These are phyloP conservation scores for Podila epigama DNA, from an alignment of 192 early-diverging fungal species.

Conservation along the genomic window DNA sequence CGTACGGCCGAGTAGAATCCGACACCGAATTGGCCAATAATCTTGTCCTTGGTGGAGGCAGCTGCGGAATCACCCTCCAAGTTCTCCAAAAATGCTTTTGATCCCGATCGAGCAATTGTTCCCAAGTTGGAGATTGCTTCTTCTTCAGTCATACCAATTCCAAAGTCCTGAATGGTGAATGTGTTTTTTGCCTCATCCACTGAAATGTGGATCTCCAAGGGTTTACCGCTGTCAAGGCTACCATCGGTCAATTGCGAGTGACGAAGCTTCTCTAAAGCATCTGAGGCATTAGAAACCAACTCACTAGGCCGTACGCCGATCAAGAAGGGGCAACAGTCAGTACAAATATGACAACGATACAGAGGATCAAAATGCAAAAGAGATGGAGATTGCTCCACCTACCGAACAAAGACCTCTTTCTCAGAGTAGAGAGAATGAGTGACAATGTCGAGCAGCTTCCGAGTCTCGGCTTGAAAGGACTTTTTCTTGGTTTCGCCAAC, in stretches of 20 bases:
- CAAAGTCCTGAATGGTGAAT: constrained; percentile 76
- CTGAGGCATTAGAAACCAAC: constrained; percentile 68
- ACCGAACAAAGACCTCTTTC: constrained; percentile 67
- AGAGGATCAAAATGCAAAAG: neutral
- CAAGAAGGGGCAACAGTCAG: neutral
- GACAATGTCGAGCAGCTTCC: constrained; percentile 67
- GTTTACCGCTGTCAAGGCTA: constrained; percentile 53
- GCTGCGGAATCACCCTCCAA: constrained; percentile 55
- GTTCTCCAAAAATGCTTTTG: constrained; percentile 78
- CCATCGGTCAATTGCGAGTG: constrained; percentile 55
- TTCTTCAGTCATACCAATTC: constrained; percentile 83
- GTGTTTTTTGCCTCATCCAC: constrained; percentile 57
- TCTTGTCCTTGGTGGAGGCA: constrained; percentile 61
- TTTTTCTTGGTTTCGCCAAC: constrained; percentile 51
- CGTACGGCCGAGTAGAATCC: constrained; percentile 63
- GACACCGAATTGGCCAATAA: constrained; percentile 92
- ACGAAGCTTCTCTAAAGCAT: constrained; percentile 70
- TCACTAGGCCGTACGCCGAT: constrained; percentile 47
- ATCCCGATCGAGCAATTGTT: constrained; percentile 87
- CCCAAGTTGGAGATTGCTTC: constrained; percentile 80
- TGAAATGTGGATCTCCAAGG: constrained; percentile 65
- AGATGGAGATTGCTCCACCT: too few relatives aligned
- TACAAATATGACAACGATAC: neutral
- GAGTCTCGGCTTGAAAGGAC: constrained; percentile 70
- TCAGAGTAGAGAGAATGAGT: constrained; percentile 72